Conservation (phyloP, 306 rosid genomes). For the Cucurbita argyrosperma region DNA sequence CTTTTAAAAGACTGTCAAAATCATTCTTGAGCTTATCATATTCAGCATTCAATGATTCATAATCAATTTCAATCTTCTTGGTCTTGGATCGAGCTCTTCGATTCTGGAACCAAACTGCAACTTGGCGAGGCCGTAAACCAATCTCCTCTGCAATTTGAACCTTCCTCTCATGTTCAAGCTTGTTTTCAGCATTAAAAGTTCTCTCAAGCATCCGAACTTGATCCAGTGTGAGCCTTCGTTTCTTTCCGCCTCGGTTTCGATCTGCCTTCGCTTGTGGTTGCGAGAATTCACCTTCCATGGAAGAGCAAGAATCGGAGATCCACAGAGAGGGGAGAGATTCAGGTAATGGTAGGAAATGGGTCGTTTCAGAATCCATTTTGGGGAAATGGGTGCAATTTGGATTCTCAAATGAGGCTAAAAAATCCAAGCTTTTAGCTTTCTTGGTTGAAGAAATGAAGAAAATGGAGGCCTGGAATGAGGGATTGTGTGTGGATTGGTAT, state of each 20-base stretch:
- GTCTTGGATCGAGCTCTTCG: slow-evolving; percentile 68
- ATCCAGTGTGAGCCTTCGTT: slow-evolving; percentile 52
- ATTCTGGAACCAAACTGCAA: slow-evolving; percentile 93
- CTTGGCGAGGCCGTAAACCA: slow-evolving; percentile 85
- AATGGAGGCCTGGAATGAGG: not conserved
- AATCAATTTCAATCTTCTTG: slow-evolving; percentile 64
- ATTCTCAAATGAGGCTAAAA: not conserved
- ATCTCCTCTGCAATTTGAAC: slow-evolving; percentile 68
- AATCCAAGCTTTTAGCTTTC: not conserved
- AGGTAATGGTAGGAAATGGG: not conserved
- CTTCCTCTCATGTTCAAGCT: slow-evolving; percentile 85
- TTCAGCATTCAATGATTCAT: slow-evolving; percentile 45
- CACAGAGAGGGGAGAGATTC: slow-evolving; percentile 48
- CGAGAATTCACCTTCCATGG: slow-evolving; percentile 31
- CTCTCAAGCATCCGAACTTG: slow-evolving; percentile 74
- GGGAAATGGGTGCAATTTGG: not conserved
- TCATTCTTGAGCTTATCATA: slow-evolving; percentile 44
- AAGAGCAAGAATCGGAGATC: slow-evolving; percentile 32
- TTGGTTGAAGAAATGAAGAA: not conserved
- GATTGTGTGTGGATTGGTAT: slow-evolving; percentile 15
- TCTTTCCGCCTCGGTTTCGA: slow-evolving; percentile 41
- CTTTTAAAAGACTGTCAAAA: slow-evolving; percentile 42
- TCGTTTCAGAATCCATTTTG: slow-evolving; percentile 11
- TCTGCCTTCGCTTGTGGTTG: too few species aligned
- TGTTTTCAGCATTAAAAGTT: slow-evolving; percentile 61